Evolutionary conservation across 2,329 filamentous ascomycete species (phyloP), one percentile per base, ranked within the genome.

Genomic region (Talaromyces sp.): DNA sequence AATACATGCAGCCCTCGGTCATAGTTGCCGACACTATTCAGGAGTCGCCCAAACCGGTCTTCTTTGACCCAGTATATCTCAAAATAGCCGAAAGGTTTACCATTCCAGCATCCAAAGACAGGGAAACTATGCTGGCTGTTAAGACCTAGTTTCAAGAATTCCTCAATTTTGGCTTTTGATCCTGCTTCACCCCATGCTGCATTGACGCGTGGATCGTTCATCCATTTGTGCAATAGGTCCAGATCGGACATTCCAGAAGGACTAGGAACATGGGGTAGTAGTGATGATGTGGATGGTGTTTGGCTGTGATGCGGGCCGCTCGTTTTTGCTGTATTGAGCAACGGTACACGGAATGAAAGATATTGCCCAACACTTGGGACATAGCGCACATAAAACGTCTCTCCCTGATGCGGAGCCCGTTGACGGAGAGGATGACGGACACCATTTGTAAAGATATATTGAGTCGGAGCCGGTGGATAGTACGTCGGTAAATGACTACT

Each of bases 41-140:
- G 77, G 68, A 92, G 83, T 57, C 83, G 85, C 0, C 91, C 92
- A 0, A 99, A 76, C 0, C 83, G 80, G 73, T 98, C 95, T 75
- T 99, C 95, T 73, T 96, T 97, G 3, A 95, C 92, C 94, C 95
- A 99, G 79, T 99, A 99, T 39, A 99, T 85, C 80, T 99, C 95
- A 74, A 99, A 97, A 75, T 96, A 99, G 0, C 93, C 95, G 79
- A 98, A 99, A 0, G 94, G 94, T 66, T 94, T 90, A 11, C 92
- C 93, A 71, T 98, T 92, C 91, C 94, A 99, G 74, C 93, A 89
- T 0, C 91, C 95, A 67, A 98, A 94, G 0, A 89, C 92, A 0
- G 95, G 95, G 76, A 98, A 97, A 9, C 89, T 92, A 77, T 97
- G 90, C 19, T 84, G 83, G 22, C 84, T 88, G 13, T 83, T 83